Evolutionary conservation across 1,284 basidiomycete genomes (phyloP).

Genomic region (Trametes hirsuta): DNA sequence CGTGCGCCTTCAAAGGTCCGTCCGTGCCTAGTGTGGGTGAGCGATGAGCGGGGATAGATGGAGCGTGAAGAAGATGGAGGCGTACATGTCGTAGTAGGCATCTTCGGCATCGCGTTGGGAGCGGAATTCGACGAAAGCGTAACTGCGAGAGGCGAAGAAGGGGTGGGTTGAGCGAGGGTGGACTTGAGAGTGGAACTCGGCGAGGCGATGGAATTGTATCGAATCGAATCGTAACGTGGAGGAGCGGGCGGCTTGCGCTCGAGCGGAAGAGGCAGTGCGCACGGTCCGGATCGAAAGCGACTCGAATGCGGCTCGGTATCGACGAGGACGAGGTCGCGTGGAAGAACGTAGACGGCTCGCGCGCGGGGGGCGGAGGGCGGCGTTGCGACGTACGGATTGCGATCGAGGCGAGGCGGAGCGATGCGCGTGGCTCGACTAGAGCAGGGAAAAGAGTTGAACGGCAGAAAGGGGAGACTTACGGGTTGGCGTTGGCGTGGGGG

Average conservation of each 20-base stretch:
- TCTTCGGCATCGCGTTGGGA: slow-evolving; percentile 84
- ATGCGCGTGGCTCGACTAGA: slow-evolving; percentile 33
- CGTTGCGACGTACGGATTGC: slow-evolving; percentile 12
- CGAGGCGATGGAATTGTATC: slow-evolving; percentile 26
- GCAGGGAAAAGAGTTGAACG: slow-evolving; percentile 26
- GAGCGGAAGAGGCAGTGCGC: slow-evolving; percentile 14
- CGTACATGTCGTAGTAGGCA: slow-evolving; percentile 90
- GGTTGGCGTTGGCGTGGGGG: slow-evolving; percentile 68
- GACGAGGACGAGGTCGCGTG: slow-evolving; percentile 17
- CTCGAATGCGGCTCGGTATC: slow-evolving; percentile 8
- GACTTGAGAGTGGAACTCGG: slow-evolving; percentile 33
- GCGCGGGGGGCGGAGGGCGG: slow-evolving; percentile 1
- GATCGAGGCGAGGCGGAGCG: slow-evolving; percentile 23
- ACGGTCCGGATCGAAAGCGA: slow-evolving; percentile 16
- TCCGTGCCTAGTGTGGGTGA: slow-evolving; percentile 68
- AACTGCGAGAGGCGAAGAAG: slow-evolving; percentile 59
- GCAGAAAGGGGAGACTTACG: slow-evolving; percentile 60
- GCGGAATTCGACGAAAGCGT: slow-evolving; percentile 91
- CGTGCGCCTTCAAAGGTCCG: slow-evolving; percentile 81
- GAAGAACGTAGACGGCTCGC: slow-evolving; percentile 1
- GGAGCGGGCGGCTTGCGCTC: slow-evolving; percentile 17
- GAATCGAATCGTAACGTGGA: slow-evolving; percentile 17
- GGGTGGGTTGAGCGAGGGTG: slow-evolving; percentile 68
- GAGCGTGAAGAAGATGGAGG: slow-evolving; percentile 12
- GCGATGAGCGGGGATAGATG: slow-evolving; percentile 7